Evolutionary conservation across 192 early-diverging fungal genomes (phyloP), one percentile per base, ranked within the genome.

Genomic region (Coemansia sp.): DNA sequence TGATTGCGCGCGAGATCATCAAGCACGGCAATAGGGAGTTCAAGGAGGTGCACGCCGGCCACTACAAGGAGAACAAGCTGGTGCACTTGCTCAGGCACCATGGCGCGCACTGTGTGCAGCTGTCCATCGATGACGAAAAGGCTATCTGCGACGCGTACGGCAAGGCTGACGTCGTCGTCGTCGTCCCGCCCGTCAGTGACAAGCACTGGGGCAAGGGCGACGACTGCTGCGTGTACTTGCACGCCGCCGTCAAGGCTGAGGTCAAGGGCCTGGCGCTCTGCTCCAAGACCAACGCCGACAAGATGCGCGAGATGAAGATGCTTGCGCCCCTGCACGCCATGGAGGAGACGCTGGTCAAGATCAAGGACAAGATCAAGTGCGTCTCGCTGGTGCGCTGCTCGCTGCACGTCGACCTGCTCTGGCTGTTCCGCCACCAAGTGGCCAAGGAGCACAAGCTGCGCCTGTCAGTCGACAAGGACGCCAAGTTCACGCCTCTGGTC

Each of bases 341-440:
- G 75, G 80, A 83, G 59, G 54, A 74, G 56, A 61, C 64, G 17
- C 77, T 65, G 36, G 58, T 59, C 15, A 60, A 61, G 37, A 38
- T 67, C 68, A 83, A 77, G 64, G 62, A 35, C 60, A 49, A 68
- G 64, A 24, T 76, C 59, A 40, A 71, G 62, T 68, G 49, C 2
- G 71, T 76, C 24, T 83, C 74, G 56, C 71, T 83, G 8, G 51
- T 83, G 64, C 74, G 75, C 71, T 77, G 71, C 65, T 71, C 75
- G 43, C 19, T 83, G 64, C 75, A 77, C 60, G 74, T 77, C 1
- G 72, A 77, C 51, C 27, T 77, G 29, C 61, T 83, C 57, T 83
- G 74, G 71, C 68, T 77, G 54, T 71, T 83, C 71, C 80, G 80
- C 37, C 56, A 45, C 27, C 72, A 76, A 71, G 73, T 83, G 24